Evolutionary conservation across 257 asterid species (phyloP).

Genomic region (Solanum chiquidenum): DNA sequence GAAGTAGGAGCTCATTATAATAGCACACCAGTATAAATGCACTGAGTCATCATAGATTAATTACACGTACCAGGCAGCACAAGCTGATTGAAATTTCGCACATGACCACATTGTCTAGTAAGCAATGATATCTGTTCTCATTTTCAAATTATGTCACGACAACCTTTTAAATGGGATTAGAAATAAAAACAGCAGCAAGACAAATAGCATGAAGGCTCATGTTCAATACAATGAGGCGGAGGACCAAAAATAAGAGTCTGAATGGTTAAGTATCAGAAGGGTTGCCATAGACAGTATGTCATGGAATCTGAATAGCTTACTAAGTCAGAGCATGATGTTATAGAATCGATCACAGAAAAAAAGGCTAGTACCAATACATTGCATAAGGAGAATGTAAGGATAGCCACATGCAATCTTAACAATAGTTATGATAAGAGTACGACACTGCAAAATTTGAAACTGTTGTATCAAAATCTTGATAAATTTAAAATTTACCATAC

Average conservation of each 20-base stretch:
- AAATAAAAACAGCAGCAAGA: not conserved
- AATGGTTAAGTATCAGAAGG: not conserved
- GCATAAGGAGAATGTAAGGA: not conserved
- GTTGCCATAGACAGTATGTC: not conserved
- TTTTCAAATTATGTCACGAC: not conserved
- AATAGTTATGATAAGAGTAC: not conserved
- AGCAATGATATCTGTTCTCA: slow-evolving; percentile 33
- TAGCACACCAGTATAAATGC: not conserved
- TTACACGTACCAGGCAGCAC: slow-evolving; percentile 37
- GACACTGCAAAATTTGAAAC: not conserved
- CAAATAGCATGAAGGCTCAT: not conserved
- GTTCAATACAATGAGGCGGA: not conserved
- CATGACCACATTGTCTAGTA: slow-evolving; percentile 26
- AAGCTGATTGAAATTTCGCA: slow-evolving; percentile 33
- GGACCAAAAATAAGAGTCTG: not conserved
- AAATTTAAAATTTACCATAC: not conserved
- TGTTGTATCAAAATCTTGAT: not conserved
- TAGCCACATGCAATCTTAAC: not conserved
- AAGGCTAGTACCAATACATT: not conserved
- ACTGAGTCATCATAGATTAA: not conserved
- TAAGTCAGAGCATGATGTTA: not conserved
- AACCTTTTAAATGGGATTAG: not conserved
- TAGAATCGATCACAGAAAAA: not conserved
- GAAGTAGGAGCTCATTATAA: not conserved
- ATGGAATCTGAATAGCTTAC: not conserved